Percentiles rank a stretch among this genome's conserved stretches.
Evolutionary conservation across 352 stramenopile species (phyloP).

Genomic region (Lagenidium giganteum): DNA sequence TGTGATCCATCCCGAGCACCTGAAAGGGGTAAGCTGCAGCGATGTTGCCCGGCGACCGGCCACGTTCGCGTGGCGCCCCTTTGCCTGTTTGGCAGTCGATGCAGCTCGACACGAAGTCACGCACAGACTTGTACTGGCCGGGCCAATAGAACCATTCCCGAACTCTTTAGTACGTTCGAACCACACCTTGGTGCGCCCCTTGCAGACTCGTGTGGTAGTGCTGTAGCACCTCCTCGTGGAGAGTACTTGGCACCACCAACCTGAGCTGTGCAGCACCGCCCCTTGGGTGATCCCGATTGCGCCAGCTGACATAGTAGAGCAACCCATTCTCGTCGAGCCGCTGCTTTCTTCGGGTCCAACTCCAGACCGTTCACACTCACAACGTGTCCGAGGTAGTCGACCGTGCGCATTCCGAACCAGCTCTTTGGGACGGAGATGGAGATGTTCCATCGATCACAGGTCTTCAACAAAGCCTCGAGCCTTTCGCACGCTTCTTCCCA

Average conservation of each 20-base stretch:
- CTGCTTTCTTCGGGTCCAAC: too few relatives aligned
- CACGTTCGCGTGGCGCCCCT: neutral
- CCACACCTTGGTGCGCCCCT: conserved; percentile 17
- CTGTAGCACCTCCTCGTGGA: conserved; percentile 9
- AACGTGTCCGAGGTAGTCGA: too few relatives aligned
- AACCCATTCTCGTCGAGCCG: too few relatives aligned
- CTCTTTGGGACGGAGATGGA: too few relatives aligned
- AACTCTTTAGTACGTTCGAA: conserved; percentile 6
- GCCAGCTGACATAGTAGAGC: conserved; percentile 1
- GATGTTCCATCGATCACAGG: too few relatives aligned
- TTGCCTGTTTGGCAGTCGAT: conserved; percentile 18
- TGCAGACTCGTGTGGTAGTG: conserved; percentile 18
- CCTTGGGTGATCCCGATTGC: too few relatives aligned
- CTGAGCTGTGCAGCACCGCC: too few relatives aligned
- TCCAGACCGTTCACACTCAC: too few relatives aligned
- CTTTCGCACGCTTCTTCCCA: too few relatives aligned
- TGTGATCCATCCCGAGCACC: neutral
- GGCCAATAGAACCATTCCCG: conserved; percentile 9
- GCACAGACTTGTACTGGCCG: conserved; percentile 6
- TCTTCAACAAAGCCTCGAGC: too few relatives aligned
- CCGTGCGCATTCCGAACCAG: too few relatives aligned
- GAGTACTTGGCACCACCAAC: conserved; percentile 11
- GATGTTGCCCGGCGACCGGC: conserved; percentile 3
- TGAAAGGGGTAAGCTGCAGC: neutral
- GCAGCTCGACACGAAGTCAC: conserved; percentile 3